These are phyloP conservation scores for Inosperma sp. DNA, from an alignment of 768 basidiomycete genomes.

Conservation along the genomic window DNA sequence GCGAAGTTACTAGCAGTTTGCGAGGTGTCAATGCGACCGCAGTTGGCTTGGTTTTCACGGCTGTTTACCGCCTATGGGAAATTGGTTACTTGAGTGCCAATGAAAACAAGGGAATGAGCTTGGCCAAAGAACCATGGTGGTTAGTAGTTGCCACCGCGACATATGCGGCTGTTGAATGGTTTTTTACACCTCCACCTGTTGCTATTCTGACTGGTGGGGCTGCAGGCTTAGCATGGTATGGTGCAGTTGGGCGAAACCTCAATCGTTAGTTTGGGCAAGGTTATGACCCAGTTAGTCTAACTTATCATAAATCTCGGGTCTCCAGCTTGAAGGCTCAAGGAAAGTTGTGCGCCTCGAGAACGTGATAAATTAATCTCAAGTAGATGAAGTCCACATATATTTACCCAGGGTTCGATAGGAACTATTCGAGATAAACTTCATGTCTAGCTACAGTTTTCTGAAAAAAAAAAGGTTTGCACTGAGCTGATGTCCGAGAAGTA, in stretches of 20 bases:
- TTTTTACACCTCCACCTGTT: constrained; percentile 33
- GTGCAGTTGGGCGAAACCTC: constrained; percentile 30
- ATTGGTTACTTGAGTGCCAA: constrained; percentile 33
- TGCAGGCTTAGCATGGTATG: constrained; percentile 43
- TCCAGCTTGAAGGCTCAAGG: too few relatives aligned
- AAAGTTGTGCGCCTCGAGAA: too few relatives aligned
- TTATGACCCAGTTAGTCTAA: too few relatives aligned
- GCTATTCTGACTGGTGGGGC: constrained; percentile 38
- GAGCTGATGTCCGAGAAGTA: too few relatives aligned
- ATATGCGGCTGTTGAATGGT: constrained; percentile 42
- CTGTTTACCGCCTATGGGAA: constrained; percentile 38
- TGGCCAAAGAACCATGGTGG: constrained; percentile 46
- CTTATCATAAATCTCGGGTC: too few relatives aligned
- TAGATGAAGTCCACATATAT: too few relatives aligned
- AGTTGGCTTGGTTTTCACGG: constrained; percentile 39
- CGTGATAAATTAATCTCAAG: too few relatives aligned
- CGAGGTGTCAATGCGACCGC: constrained; percentile 41
- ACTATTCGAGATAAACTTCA: too few relatives aligned
- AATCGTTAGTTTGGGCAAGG: too few relatives aligned
- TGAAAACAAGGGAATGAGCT: constrained; percentile 25
- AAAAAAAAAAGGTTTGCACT: too few relatives aligned
- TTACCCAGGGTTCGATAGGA: too few relatives aligned
- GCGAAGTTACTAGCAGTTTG: constrained; percentile 29
- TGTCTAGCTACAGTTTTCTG: too few relatives aligned
- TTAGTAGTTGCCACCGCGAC: constrained; percentile 37